These are phyloP conservation scores for Mycena chlorophos DNA, from an alignment of 768 basidiomycete species.

Conservation along the genomic window DNA sequence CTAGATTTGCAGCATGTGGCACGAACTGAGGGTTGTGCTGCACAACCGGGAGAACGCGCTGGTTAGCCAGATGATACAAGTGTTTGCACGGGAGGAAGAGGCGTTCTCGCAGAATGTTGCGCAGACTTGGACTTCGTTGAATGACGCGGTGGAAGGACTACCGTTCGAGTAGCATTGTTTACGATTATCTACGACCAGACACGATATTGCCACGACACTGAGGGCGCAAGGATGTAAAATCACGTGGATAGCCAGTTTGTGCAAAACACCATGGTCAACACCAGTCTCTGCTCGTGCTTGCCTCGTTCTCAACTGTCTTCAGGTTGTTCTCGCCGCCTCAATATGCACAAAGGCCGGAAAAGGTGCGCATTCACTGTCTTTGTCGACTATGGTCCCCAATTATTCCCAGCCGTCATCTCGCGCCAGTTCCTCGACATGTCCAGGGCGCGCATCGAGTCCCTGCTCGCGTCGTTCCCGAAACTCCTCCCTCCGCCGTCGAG, in stretches of 20 bases:
- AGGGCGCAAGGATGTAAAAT: too few relatives aligned
- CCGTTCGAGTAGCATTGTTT: conserved; percentile 74
- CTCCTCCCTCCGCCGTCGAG: conserved; percentile 79
- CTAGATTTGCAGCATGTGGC: conserved; percentile 72
- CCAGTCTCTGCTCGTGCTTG: background rate
- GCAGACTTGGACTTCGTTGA: conserved; percentile 74
- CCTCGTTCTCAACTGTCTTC: background rate
- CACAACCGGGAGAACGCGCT: conserved; percentile 89
- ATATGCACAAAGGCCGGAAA: conserved; percentile 95
- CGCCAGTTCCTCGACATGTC: conserved; percentile 95
- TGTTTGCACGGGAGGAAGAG: conserved; percentile 73
- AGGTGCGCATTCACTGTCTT: conserved; percentile 49
- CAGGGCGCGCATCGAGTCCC: conserved; percentile 88
- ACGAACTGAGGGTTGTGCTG: conserved; percentile 88
- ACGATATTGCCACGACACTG: conserved; percentile 1
- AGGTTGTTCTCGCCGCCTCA: conserved; percentile 93
- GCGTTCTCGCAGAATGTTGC: conserved; percentile 63
- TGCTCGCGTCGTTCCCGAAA: conserved; percentile 96
- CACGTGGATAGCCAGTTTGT: too few relatives aligned
- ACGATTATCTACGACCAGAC: conserved; percentile 8
- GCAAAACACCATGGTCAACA: background rate
- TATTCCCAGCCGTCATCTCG: conserved; percentile 79
- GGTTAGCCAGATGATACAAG: conserved; percentile 69
- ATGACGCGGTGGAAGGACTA: conserved; percentile 75
- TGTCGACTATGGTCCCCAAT: background rate